Percentiles rank a stretch among this genome's conserved stretches.
Conservation (phyloP, 306 rosid genomes). For the Elaeagnus macrophylla region DNA sequence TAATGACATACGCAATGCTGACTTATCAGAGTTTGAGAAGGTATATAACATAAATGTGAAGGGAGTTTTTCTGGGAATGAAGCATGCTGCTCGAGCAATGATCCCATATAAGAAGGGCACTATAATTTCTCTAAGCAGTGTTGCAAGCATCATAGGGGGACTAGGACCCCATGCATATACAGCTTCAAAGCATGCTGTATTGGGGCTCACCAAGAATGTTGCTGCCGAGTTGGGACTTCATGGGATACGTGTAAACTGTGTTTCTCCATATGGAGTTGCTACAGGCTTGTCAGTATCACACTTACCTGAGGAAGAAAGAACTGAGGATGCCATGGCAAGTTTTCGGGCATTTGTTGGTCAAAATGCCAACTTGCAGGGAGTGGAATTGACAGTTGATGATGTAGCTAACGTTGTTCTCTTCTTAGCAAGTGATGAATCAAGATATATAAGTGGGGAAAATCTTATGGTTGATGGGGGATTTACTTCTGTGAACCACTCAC, state of each 20-base stretch:
- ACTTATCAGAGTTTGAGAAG: slow-evolving; percentile 59
- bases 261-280: slow-evolving; percentile 49
- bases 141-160: slow-evolving; percentile 42
- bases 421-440: slow-evolving; percentile 73
- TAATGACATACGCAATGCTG: slow-evolving; percentile 51
- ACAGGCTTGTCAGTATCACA: slow-evolving; percentile 58
- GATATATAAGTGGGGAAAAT: slow-evolving; percentile 62
- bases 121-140: slow-evolving; percentile 58
- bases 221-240: slow-evolving; percentile 72
- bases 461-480: slow-evolving; percentile 78
- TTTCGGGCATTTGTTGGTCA: slow-evolving; percentile 29
- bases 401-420: slow-evolving; percentile 81
- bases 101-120: slow-evolving; percentile 67
- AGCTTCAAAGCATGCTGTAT: slow-evolving; percentile 70
- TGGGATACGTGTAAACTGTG: slow-evolving; percentile 47
- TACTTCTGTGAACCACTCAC: slow-evolving; percentile 35
- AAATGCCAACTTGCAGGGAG: slow-evolving; percentile 66
- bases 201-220: slow-evolving; percentile 69
- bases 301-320: slow-evolving; percentile 60
- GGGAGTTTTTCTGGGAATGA: slow-evolving; percentile 81
- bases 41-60: slow-evolving; percentile 63
- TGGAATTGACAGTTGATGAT: slow-evolving; percentile 45
- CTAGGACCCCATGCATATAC: slow-evolving; percentile 60
- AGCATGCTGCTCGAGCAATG: slow-evolving; percentile 64
- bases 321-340: slow-evolving; percentile 35